Base-by-base conservation (phyloP, 768 basidiomycete genomes). In the Galerina sulciceps region DNA sequence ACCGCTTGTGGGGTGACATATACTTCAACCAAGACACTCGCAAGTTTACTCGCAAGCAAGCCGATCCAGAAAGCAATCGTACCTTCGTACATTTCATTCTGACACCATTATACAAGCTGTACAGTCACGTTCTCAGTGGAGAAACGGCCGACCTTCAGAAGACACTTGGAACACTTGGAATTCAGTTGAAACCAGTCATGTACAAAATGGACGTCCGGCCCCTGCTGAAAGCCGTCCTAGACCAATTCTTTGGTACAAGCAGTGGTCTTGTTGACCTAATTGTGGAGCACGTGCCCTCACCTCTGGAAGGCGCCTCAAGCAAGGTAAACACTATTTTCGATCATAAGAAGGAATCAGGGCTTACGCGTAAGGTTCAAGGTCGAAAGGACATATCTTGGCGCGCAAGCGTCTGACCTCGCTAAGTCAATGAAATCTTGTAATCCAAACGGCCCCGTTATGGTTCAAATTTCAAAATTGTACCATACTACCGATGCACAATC, bases 181-280 rank as follows among this genome's bases (percentile, higher is more conserved):
- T 99, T 67, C 79, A 85, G 40, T 78, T 99, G 63, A 97, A 96
- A 75, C 90, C 95, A 0, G 81, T 94, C 34, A 90, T 93, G 85
- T 99, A 90, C 83, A 99, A 98, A 80, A 98, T 99, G 94, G 97
- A 99, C 70, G 95, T 95, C 5, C 80, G 96, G 55, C 97, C 97
- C 3, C 78, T 99, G 50, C 78, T 99, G 64, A 97, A 98, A 76
- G 93, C 90, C 38, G 89, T 99, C 11, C 76, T 97, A 59, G 90
- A 92, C 68, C 96, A 98, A 71, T 99, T 99, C 81, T 99, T 99
- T 67, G 96, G 97, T 6, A 85, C 88, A 23, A 79, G 94, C 2
- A 89, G 87, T 0, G 97, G 97, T 1, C 79, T 99, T 63, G 87
- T 98, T 26, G 97, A 99, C 71, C 86, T 99, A 81, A 88, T 99